Conservation (phyloP, 305 asterid genomes). For the Euphrasia arctica region DNA sequence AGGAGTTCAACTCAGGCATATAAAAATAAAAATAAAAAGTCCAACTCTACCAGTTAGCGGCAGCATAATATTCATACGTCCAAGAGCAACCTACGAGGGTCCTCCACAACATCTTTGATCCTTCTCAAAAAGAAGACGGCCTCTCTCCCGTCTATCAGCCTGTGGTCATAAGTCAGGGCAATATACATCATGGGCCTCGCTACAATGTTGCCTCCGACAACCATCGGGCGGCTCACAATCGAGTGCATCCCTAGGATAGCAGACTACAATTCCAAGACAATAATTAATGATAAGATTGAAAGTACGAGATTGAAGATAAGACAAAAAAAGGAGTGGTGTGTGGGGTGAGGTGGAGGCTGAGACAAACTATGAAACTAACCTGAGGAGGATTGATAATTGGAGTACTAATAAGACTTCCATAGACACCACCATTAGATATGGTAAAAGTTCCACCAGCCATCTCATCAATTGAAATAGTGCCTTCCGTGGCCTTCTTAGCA, state of each 20-base stretch:
- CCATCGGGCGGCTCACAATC: slow-evolving; percentile 97
- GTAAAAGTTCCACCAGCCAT: slow-evolving; percentile 99
- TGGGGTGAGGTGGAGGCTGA: background rate
- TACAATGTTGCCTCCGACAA: slow-evolving; percentile 81
- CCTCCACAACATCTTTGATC: slow-evolving; percentile 96
- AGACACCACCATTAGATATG: slow-evolving; percentile 96
- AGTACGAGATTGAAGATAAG: background rate
- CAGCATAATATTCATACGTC: slow-evolving; percentile 51
- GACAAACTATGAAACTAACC: slow-evolving; percentile 37
- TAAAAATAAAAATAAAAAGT: slow-evolving; percentile 14
- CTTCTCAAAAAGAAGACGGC: slow-evolving; percentile 91
- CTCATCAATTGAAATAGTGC: slow-evolving; percentile 94
- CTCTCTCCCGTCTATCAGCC: slow-evolving; percentile 99
- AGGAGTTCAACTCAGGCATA: slow-evolving; percentile 24
- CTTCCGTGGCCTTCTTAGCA: slow-evolving; percentile 86
- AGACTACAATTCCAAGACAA: slow-evolving; percentile 47
- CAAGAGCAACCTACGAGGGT: slow-evolving; percentile 94
- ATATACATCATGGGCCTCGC: slow-evolving; percentile 97
- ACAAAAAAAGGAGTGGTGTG: slow-evolving; percentile 12
- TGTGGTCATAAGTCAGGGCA: slow-evolving; percentile 92
- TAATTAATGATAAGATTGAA: background rate
- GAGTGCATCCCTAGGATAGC: slow-evolving; percentile 99
- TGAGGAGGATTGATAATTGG: slow-evolving; percentile 99
- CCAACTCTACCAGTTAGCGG: slow-evolving; percentile 4
- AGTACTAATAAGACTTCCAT: slow-evolving; percentile 96